Evolutionary conservation across 2,329 filamentous ascomycete species (phyloP), one percentile per base, ranked within the genome.

Genomic region (Curvularia eragrostidis): DNA sequence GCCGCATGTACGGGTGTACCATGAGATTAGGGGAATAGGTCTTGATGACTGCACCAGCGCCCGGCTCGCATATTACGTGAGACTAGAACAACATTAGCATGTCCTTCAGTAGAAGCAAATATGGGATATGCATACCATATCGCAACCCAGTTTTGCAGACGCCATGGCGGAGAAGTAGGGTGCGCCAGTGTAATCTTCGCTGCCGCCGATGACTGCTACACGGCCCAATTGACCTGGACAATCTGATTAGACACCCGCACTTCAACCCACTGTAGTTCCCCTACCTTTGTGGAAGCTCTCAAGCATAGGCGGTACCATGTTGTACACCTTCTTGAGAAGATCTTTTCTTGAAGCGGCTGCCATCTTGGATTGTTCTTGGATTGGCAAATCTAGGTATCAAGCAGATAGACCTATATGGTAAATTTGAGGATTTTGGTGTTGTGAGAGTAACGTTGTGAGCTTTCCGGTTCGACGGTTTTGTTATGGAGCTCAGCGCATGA

Each of bases 111-210:
- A 32, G 26, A 18, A 34, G 24, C 24, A 32, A 15, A 26, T 13
- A 52, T 15, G 23, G 42, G 34, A 48, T 4, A 32, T 48, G 39
- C 23, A 54, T 82, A 94, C 92, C 91, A 97, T 91, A 72, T 97
- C 93, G 71, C 89, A 92, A 77, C 94, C 95, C 56, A 98, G 80
- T 71, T 90, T 87, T 46, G 95, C 95, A 65, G 92, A 97, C 12
- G 95, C 95, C 88, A 97, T 97, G 64, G 94, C 93, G 19, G 94
- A 97, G 80, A 99, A 99, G 80, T 97, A 99, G 12, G 95, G 95
- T 57, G 95, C 95, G 36, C 95, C 95, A 1, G 95, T 97, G 76
- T 98, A 99, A 78, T 98, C 94, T 75, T 94, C 89, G 73, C 92
- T 96, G 39, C 95, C 95, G 50, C 95, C 95, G 65, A 99, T 95